These are phyloP conservation scores for Zymoseptoria pseudotritici DNA, from an alignment of 2,329 filamentous ascomycete genomes.

Conservation along the genomic window DNA sequence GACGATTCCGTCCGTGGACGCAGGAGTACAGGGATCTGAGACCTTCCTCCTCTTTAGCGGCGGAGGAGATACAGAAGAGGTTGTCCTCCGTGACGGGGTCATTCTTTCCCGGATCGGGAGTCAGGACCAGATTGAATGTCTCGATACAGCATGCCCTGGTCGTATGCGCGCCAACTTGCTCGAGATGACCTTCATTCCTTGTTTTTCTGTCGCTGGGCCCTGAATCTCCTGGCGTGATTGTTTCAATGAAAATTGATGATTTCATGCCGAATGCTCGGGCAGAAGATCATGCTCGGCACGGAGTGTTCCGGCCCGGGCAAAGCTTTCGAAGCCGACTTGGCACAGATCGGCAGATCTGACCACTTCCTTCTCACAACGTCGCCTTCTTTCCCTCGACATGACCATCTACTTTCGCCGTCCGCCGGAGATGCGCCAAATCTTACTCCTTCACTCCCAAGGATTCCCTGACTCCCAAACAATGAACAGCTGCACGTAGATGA, in stretches of 20 bases:
- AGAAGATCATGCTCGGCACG: neutral
- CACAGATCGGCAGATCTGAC: neutral
- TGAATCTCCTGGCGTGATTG: neutral
- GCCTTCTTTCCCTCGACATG: neutral
- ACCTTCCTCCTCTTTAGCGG: conserved; percentile 23
- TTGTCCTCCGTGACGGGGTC: neutral
- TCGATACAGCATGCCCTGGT: neutral
- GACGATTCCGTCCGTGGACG: conserved; percentile 16
- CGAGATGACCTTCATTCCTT: no score
- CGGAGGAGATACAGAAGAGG: conserved; percentile 25
- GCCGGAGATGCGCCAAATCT: neutral
- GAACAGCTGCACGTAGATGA: neutral
- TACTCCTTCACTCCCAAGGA: no score
- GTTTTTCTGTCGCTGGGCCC: no score
- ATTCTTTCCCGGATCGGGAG: neutral
- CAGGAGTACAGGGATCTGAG: neutral
- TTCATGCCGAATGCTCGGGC: neutral
- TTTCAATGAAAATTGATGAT: neutral
- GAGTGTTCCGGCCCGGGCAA: neutral
- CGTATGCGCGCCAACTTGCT: no score
- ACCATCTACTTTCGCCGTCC: neutral
- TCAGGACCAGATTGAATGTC: neutral
- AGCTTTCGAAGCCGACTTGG: neutral
- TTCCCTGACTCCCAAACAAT: no score
- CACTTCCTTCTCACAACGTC: neutral